Conservation (phyloP, 1,284 basidiomycete genomes). For the Takashimella koratensis region DNA sequence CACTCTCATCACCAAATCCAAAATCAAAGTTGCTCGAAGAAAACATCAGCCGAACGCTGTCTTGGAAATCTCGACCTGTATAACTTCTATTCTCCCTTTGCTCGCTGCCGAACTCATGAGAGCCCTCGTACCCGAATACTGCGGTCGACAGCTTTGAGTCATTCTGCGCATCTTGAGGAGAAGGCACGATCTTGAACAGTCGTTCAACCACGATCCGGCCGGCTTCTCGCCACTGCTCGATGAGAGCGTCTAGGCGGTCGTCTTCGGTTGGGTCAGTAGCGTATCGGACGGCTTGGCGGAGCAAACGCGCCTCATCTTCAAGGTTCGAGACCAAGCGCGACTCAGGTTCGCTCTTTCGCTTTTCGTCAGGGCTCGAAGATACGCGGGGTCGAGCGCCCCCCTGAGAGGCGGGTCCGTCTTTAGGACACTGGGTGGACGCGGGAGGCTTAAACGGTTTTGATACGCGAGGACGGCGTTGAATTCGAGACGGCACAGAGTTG, state of each 20-base stretch:
- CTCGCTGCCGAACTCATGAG: too few relatives aligned
- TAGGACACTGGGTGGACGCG: background rate
- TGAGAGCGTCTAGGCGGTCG: conserved; percentile 22
- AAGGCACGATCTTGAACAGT: conserved; percentile 29
- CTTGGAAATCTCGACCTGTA: too few relatives aligned
- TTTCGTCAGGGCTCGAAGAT: too few relatives aligned
- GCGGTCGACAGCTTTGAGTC: too few relatives aligned
- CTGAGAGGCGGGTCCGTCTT: too few relatives aligned
- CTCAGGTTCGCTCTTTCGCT: too few relatives aligned
- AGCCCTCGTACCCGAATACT: too few relatives aligned
- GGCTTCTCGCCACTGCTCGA: conserved; percentile 36
- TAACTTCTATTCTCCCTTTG: too few relatives aligned
- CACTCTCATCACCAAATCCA: too few relatives aligned
- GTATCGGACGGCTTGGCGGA: conserved; percentile 33
- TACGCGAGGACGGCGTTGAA: background rate
- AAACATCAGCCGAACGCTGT: too few relatives aligned
- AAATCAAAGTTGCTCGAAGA: too few relatives aligned
- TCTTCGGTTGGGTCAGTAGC: conserved; percentile 18
- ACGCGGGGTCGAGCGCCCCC: background rate
- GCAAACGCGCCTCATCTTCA: conserved; percentile 24
- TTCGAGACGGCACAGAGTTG: background rate
- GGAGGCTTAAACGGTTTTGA: conserved; percentile 31
- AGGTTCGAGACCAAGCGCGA: conserved; percentile 21
- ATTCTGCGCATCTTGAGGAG: too few relatives aligned
- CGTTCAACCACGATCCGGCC: conserved; percentile 41